These are phyloP conservation scores for Rhizodiscina lignyota DNA, from an alignment of 495 filamentous ascomycete species.

Conservation along the genomic window DNA sequence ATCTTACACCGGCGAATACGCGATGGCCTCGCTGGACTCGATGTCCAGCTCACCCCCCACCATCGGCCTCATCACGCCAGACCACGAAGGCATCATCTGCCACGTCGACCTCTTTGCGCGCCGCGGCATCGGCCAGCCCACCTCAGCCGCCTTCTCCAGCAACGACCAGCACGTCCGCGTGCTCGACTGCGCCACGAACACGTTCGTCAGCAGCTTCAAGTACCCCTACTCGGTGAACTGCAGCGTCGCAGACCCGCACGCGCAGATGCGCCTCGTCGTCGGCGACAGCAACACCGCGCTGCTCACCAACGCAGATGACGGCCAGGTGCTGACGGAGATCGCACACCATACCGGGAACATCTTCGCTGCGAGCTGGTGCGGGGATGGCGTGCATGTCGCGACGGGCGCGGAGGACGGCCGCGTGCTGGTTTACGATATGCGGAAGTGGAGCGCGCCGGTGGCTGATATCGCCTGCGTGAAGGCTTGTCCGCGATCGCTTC, in stretches of 20 bases:
- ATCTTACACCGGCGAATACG: slow-evolving; percentile 69
- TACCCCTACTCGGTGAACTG: slow-evolving; percentile 65
- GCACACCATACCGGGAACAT: slow-evolving; percentile 63
- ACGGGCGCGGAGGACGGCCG: slow-evolving; percentile 82
- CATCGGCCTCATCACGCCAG: slow-evolving; percentile 49
- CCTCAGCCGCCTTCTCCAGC: slow-evolving; percentile 60
- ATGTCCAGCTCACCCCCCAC: too few relatives aligned
- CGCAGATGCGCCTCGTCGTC: slow-evolving; percentile 64
- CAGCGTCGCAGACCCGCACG: slow-evolving; percentile 62
- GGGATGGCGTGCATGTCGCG: slow-evolving; percentile 74
- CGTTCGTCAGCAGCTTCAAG: slow-evolving; percentile 43
- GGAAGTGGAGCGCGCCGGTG: slow-evolving; percentile 48
- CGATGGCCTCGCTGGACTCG: too few relatives aligned
- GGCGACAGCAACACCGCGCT: slow-evolving; percentile 42
- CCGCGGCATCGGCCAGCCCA: too few relatives aligned
- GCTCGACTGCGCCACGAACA: slow-evolving; percentile 55
- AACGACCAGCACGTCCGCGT: slow-evolving; percentile 67
- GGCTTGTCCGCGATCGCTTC: slow-evolving; percentile 59
- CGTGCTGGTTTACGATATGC: slow-evolving; percentile 73
- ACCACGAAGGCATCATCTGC: slow-evolving; percentile 67
- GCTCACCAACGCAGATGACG: slow-evolving; percentile 48
- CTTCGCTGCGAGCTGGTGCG: slow-evolving; percentile 84
- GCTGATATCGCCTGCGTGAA: slow-evolving; percentile 55
- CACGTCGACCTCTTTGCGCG: slow-evolving; percentile 57
- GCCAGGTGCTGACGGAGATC: slow-evolving; percentile 27